Evolutionary conservation across 1,284 basidiomycete species (phyloP).

Genomic region (Marasmius tenuissimus): DNA sequence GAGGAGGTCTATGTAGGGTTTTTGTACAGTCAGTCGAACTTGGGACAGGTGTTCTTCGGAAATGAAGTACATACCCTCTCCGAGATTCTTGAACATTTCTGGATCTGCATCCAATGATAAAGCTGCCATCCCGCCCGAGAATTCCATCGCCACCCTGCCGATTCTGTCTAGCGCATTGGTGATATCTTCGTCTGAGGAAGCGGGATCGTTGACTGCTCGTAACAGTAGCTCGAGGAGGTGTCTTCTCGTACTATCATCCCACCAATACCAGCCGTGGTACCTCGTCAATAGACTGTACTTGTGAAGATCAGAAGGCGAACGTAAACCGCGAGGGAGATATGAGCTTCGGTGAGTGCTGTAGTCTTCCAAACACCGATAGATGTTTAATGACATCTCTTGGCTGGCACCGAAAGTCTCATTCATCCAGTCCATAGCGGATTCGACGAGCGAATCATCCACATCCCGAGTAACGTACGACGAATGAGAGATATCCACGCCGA

Average conservation of each 20-base stretch:
- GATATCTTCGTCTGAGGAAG: not conserved
- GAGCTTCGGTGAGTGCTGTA: not conserved
- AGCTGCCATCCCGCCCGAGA: not conserved
- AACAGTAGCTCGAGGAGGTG: not conserved
- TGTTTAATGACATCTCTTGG: not conserved
- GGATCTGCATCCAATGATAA: conserved; percentile 2
- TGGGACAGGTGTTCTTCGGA: not conserved
- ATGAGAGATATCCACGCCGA: not conserved
- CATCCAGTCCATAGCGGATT: conserved; percentile 1
- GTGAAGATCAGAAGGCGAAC: not conserved
- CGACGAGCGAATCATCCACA: not conserved
- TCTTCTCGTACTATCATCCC: not conserved
- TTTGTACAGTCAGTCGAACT: not conserved
- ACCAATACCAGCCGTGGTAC: conserved; percentile 1
- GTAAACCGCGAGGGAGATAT: not conserved
- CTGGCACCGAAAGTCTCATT: not conserved
- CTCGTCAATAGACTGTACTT: not conserved
- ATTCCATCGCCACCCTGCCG: not conserved
- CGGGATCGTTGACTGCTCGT: not conserved
- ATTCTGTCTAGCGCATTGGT: not conserved
- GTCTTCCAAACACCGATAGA: not conserved
- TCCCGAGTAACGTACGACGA: not conserved
- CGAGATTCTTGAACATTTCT: not conserved
- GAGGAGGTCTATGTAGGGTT: not conserved
- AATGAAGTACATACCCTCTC: not conserved